phyloP scores from a whole-genome alignment of 176 grass and related monocot species.

The Hyparrhenia diplandra region DNA sequence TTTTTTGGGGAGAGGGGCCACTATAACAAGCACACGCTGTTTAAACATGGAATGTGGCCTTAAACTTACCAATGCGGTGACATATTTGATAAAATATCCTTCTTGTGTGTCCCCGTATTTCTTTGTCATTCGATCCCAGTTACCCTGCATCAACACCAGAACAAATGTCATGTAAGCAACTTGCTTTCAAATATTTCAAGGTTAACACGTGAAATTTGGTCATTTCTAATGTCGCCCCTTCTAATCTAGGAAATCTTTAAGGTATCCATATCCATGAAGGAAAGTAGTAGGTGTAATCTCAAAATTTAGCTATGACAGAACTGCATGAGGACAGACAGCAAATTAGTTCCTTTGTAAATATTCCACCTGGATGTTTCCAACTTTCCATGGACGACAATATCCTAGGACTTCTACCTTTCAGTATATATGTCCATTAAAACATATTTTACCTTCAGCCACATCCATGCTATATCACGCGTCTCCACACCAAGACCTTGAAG shows the following conservation, averaged over 20 bases:
- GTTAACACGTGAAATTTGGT: neutral
- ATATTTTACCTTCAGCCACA: slow-evolving; percentile 72
- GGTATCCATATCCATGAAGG: neutral
- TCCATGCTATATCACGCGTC: slow-evolving; percentile 67
- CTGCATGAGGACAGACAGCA: neutral
- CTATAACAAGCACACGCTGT: neutral
- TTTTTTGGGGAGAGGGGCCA: neutral
- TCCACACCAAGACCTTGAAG: slow-evolving; percentile 43
- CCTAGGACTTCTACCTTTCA: neutral
- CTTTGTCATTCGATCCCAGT: slow-evolving; percentile 67
- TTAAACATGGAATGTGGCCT: neutral
- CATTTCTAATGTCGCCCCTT: neutral
- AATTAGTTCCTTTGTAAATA: neutral
- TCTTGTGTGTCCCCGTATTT: slow-evolving; percentile 31
- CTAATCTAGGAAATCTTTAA: neutral
- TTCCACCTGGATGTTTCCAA: neutral
- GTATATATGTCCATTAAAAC: neutral
- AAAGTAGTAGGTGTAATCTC: neutral
- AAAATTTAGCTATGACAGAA: neutral
- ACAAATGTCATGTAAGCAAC: neutral
- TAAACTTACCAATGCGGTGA: slow-evolving; percentile 43
- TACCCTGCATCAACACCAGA: slow-evolving; percentile 33
- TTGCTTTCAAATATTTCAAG: neutral
- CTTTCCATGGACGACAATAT: neutral
- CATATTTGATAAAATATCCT: slow-evolving; percentile 27